Evolutionary conservation across 768 basidiomycete genomes (phyloP), one percentile per base, ranked within the genome.

Genomic region (Boletus rubroflammeus): DNA sequence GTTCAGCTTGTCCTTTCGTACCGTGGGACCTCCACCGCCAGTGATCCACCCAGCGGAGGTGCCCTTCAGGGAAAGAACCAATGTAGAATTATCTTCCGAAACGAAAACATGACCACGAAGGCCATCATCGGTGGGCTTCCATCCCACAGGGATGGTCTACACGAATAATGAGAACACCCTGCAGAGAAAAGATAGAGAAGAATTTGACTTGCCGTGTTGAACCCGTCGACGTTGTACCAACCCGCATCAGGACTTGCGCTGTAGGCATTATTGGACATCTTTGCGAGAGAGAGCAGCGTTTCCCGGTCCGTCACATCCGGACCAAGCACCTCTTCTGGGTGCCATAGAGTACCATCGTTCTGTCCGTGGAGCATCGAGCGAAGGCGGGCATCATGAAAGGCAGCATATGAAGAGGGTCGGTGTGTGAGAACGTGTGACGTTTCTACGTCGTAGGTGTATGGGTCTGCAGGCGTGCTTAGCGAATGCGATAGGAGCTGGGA

Each of bases 101-200:
- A 87, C 89, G 61, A 96, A 97, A 21, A 98, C 73, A 63, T 98
- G 94, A 0, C 96, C 96, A 42, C 96, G 81, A 55, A 98, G 81
- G 0, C 94, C 93, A 67, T 97, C 91, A n/a, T 84, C 84, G 25
- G 86, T 81, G 0, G 89, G 86, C 59, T 88, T 83, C 94, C 95
- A 98, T 13, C 96, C 96, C 61, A 93, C 86, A 0, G 94, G 89
- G 28, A 76, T 74, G 28, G 77, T 81, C 84, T 90, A 57, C 15
- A 17, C 34, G 13, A 25, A 47, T 5, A 13, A 47, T 47, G 25
- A 51, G 19, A 2, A 36, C 14, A 51, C 32, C 0, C 19, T 9
- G 1, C 3, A 46, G 6, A 26, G 1, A 36, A 1, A 35, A 36
- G 53, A 32, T 0, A 25, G 3, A 23, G 1, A 15, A 14, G 25